These are phyloP conservation scores for Heliophila coronopifolia DNA, from an alignment of 441 rosid genomes.

Conservation along the genomic window DNA sequence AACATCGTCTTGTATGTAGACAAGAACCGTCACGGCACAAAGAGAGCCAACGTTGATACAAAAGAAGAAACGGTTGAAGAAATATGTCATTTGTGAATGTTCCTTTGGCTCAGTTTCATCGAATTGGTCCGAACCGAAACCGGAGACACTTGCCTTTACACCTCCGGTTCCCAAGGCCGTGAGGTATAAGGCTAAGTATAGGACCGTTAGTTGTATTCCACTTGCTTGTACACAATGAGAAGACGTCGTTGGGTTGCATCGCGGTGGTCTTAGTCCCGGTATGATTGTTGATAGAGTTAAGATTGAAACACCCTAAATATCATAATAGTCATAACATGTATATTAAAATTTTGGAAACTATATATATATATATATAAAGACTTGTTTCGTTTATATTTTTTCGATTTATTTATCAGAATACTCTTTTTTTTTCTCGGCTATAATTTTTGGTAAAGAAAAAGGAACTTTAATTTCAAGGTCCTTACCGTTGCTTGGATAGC, in stretches of 20 bases:
- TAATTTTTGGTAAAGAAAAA: conserved; percentile 11
- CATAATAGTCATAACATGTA: conserved; percentile 1
- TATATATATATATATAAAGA: too few species aligned
- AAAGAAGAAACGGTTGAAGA: conserved; percentile 92
- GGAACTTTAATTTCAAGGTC: background rate
- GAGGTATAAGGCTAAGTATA: conserved; percentile 71
- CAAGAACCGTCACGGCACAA: conserved; percentile 69
- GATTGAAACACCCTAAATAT: conserved; percentile 60
- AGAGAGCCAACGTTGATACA: conserved; percentile 78
- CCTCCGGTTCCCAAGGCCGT: conserved; percentile 94
- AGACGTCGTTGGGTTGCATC: conserved; percentile 33
- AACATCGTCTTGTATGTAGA: conserved; percentile 73
- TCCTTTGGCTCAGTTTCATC: conserved; percentile 61
- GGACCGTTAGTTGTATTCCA: conserved; percentile 46
- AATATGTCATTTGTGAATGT: conserved; percentile 52
- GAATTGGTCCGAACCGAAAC: conserved; percentile 90
- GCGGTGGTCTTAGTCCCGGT: conserved; percentile 73
- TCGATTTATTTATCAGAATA: too few species aligned
- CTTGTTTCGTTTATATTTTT: too few species aligned
- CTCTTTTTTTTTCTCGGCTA: conserved; percentile 17
- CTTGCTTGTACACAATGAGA: conserved; percentile 50
- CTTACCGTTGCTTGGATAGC: conserved; percentile 75
- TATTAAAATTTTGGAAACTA: background rate
- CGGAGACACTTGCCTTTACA: conserved; percentile 85
- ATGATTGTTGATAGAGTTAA: conserved; percentile 75